Evolutionary conservation across 805 yeast species (phyloP).

Genomic region (Schwanniomyces polymorphus): DNA sequence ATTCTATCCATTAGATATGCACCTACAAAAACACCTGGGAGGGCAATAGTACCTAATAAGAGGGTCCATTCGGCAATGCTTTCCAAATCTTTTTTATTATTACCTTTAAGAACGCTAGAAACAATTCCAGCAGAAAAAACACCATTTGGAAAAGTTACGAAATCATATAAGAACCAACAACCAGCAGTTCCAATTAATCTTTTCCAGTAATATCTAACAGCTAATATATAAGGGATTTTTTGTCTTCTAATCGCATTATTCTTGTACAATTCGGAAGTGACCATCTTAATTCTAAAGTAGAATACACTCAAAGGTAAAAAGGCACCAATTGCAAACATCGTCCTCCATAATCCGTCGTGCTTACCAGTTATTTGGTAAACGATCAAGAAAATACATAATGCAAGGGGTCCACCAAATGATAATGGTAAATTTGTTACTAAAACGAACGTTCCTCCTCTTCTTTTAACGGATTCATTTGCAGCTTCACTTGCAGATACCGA

Average conservation of each 20-base stretch:
- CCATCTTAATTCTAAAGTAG: slow-evolving; percentile 70
- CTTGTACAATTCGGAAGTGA: slow-evolving; percentile 61
- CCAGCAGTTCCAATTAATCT: slow-evolving; percentile 69
- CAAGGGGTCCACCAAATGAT: slow-evolving; percentile 79
- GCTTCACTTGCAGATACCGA: slow-evolving; percentile 72
- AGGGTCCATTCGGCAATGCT: slow-evolving; percentile 73
- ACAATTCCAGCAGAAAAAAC: slow-evolving; percentile 63
- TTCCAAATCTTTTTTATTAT: slow-evolving; percentile 41
- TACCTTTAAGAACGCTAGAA: slow-evolving; percentile 42
- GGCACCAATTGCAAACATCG: slow-evolving; percentile 63
- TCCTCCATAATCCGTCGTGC: slow-evolving; percentile 65
- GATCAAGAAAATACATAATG: slow-evolving; percentile 63
- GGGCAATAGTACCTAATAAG: slow-evolving; percentile 59
- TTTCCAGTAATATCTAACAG: slow-evolving; percentile 66
- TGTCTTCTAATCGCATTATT: slow-evolving; percentile 60
- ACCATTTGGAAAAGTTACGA: slow-evolving; percentile 79
- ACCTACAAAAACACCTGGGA: slow-evolving; percentile 75
- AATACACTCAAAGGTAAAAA: slow-evolving; percentile 73
- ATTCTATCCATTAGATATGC: slow-evolving; percentile 62
- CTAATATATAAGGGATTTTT: slow-evolving; percentile 53
- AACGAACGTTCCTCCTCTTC: slow-evolving; percentile 65
- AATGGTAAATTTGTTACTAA: slow-evolving; percentile 73
- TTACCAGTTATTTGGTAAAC: slow-evolving; percentile 57
- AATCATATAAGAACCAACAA: slow-evolving; percentile 80
- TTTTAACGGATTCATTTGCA: slow-evolving; percentile 63